Base-by-base conservation (phyloP, 768 basidiomycete species). In the Russula sp. region DNA sequence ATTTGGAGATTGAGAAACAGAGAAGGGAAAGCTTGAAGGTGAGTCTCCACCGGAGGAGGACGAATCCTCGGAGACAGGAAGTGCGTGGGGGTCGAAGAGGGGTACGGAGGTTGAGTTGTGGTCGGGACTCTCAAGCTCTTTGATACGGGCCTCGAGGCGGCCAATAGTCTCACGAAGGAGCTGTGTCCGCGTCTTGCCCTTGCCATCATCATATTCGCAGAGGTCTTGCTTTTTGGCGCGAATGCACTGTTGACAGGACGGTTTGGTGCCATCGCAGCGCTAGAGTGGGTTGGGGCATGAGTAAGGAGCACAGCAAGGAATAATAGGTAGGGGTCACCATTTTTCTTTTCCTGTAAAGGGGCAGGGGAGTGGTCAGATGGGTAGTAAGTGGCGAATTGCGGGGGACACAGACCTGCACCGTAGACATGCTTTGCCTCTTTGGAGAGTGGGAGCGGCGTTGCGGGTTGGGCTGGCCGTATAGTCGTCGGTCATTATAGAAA, bases 171-270 rank as follows among this genome's bases (percentile, higher is more conserved):
- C 89, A 59, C 87, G 84, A 60, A 91, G 79, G 53, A 90, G 71
- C 68, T 90, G 88, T 0, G 89, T 90, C 63, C 88, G 79, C 48
- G 87, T 90, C 76, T 90, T 90, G 52, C 87, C 86, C 75, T 86
- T 88, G 29, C 89, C 89, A 73, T 91, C 89, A 67, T 91, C 89
- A 70, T 90, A 91, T 68, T 88, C 86, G 72, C 89, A 91, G 11
- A 71, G 76, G 3, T 89, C 86, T 54, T 75, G 76, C 70, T 89
- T 90, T 79, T 90, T 90, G 46, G 88, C 88, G 56, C 86, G 83
- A 34, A 77, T 75, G 69, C 89, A 91, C 69, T 91, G 89, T 65
- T 87, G 86, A 64, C 89, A 91, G 13, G 87, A 80, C 34, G 89
- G 89, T 71, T 88, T 90, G 49, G 69, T 69, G 64, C 88, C 89